Percentiles rank a stretch among this genome's conserved stretches.
Evolutionary conservation across 176 grass and related monocot genomes (phyloP).

Genomic region (Echinochloa phyllopogon): DNA sequence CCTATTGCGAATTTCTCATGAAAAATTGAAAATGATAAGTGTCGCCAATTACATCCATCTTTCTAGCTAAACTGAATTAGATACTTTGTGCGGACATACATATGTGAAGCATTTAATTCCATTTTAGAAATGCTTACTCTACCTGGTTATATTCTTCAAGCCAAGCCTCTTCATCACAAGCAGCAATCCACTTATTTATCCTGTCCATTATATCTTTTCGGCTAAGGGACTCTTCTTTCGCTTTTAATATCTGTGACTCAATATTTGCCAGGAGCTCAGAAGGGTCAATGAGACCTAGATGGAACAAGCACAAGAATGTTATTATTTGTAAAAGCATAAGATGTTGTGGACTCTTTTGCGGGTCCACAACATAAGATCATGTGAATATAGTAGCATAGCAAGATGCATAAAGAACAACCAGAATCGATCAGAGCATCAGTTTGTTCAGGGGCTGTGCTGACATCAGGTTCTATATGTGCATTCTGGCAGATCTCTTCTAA

Average conservation of each 20-base stretch:
- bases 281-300: constrained; percentile 82
- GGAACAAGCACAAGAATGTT: constrained; percentile 17
- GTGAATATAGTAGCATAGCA: constrained; percentile 21
- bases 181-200: constrained; percentile 91
- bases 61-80: constrained; percentile 14
- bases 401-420: constrained; percentile 53
- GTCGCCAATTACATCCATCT: background rate
- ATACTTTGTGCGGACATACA: background rate
- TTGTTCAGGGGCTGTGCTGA: constrained; percentile 79
- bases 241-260: constrained; percentile 82
- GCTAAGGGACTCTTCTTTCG: constrained; percentile 82
- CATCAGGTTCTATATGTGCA: constrained; percentile 88
- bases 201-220: constrained; percentile 95
- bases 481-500: constrained; percentile 89
- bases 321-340: constrained; percentile 18
- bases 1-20: background rate
- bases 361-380: background rate
- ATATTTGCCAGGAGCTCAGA: constrained; percentile 86
- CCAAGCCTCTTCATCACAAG: constrained; percentile 94
- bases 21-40: background rate
- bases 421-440: constrained; percentile 84
- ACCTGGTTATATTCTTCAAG: constrained; percentile 99
- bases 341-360: no score
- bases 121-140: constrained; percentile 24
- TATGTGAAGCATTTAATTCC: constrained; percentile 35